These are phyloP conservation scores for Crithidia mellificae DNA, from an alignment of 208 protist genomes.

Conservation along the genomic window DNA sequence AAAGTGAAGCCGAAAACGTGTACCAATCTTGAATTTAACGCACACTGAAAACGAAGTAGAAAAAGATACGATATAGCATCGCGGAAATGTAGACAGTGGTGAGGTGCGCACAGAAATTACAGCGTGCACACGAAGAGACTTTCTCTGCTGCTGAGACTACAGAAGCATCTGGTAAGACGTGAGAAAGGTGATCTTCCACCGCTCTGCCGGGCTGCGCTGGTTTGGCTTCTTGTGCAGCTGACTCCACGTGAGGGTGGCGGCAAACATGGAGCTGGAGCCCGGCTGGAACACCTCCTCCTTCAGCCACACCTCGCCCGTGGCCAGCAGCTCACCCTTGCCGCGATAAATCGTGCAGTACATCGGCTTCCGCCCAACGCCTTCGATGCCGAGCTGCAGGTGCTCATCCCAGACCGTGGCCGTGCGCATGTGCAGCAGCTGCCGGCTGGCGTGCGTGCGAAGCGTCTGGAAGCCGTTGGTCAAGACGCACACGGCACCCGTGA, in stretches of 20 bases:
- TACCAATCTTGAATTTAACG: no score
- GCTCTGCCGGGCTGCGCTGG: conserved; percentile 7
- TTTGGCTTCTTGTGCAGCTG: conserved; percentile 43
- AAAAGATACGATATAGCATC: no score
- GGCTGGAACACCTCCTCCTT: conserved; percentile 28
- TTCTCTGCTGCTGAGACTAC: no score
- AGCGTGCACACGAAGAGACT: no score
- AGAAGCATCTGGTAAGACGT: conserved; percentile 39
- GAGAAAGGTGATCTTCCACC: conserved; percentile 46
- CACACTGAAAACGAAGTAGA: no score
- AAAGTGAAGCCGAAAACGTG: no score
- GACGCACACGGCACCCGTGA: conserved; percentile 47
- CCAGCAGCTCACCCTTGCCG: conserved; percentile 44
- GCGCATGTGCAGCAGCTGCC: conserved; percentile 38
- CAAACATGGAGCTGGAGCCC: conserved; percentile 37
- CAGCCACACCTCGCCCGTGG: conserved; percentile 43
- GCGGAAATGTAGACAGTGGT: no score
- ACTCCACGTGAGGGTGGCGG: conserved; percentile 36
- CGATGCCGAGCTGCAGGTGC: conserved; percentile 63
- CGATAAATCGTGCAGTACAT: conserved; percentile 63
- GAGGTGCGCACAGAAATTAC: no score
- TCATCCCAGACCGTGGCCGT: conserved; percentile 63
- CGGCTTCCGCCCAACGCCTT: conserved; percentile 27
- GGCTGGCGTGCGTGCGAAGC: conserved; percentile 47
- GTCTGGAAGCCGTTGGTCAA: conserved; percentile 78